Base-by-base conservation (phyloP, 2,329 filamentous ascomycete genomes). In the Ustilaginoidea virens region DNA sequence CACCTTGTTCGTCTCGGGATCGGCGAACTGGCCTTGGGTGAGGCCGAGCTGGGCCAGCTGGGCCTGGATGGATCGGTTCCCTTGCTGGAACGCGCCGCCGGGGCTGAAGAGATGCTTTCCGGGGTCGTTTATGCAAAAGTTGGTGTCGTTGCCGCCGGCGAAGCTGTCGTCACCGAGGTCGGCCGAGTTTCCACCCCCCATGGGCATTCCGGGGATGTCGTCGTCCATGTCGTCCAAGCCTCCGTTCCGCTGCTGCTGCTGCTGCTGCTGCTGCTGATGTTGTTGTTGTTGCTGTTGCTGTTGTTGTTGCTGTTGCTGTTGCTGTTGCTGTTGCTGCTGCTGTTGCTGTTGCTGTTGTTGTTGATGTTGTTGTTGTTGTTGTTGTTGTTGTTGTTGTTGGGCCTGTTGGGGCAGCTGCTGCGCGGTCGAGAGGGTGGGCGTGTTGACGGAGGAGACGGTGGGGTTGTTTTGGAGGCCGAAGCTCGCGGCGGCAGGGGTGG, bases 391-490 rank as follows among this genome's bases (percentile, higher is more conserved):
- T 69, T 31, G 73, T 69, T 15, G 74, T 51, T 56, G 66, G 53
- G 59, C 64, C 33, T 58, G 48, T 29, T 61, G 67, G 23, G 71
- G 66, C 20, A 80, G 71, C 42, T 83, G 77, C 19, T 80, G 76
- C 39, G 85, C 77, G 1, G 82, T 82, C 34, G 79, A 80, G 33
- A 96, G 66, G 1, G 86, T 92, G 1, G 87, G 87, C 0, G 87
- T 96, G 52, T 94, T 96, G 31, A 94, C 87, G 4, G 86, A 94
- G 3, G 90, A 98, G 12, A 96, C 87, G 1, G 86, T 94, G 11
- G 87, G 87, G 51, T 94, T 94, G 51, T 92, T 83, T 49, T 85
- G 79, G 40, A 92, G 74, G 28, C 75, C 75, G 45, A 87, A 83
- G 42, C 67, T 74, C 26, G 77, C 70, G 16, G 81, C 66, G 18